Evolutionary conservation across 257 asterid genomes (phyloP).

Genomic region (Primulina eburnea): DNA sequence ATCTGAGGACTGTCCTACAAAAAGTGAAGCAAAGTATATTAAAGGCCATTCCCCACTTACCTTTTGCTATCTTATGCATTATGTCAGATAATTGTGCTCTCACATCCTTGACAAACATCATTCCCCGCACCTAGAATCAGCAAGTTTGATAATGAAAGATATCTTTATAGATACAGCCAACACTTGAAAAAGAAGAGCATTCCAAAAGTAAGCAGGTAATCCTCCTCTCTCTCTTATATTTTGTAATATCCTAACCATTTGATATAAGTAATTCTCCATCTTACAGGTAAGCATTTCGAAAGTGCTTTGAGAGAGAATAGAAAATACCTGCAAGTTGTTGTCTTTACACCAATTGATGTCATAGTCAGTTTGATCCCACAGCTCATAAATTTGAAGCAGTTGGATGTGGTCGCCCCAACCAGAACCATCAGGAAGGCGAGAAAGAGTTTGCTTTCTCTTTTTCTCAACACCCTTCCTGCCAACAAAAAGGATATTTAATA

Average conservation of each 20-base stretch:
- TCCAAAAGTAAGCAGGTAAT: slow-evolving; percentile 15
- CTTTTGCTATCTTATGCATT: slow-evolving; percentile 82
- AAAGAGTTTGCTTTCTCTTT: slow-evolving; percentile 76
- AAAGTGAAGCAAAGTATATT: neutral
- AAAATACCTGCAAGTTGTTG: slow-evolving; percentile 73
- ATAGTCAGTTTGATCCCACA: slow-evolving; percentile 77
- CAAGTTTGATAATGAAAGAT: slow-evolving; percentile 22
- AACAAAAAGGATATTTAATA: slow-evolving; percentile 4
- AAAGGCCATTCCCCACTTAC: slow-evolving; percentile 29
- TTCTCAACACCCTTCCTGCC: slow-evolving; percentile 58
- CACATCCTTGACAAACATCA: slow-evolving; percentile 86
- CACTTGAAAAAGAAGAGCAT: slow-evolving; percentile 5
- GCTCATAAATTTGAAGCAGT: slow-evolving; percentile 83
- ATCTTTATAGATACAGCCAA: slow-evolving; percentile 4
- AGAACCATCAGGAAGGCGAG: slow-evolving; percentile 87
- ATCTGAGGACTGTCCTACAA: neutral
- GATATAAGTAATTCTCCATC: neutral
- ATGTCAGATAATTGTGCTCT: slow-evolving; percentile 88
- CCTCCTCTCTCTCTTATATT: slow-evolving; percentile 3
- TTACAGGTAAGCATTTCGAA: neutral
- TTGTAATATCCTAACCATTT: slow-evolving; percentile 11
- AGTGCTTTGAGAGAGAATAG: neutral
- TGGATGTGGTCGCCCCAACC: slow-evolving; percentile 98
- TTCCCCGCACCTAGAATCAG: slow-evolving; percentile 75
- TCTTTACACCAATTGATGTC: slow-evolving; percentile 74